Conservation (phyloP, 2,329 filamentous ascomycete genomes). For the Cercospora sesami region DNA sequence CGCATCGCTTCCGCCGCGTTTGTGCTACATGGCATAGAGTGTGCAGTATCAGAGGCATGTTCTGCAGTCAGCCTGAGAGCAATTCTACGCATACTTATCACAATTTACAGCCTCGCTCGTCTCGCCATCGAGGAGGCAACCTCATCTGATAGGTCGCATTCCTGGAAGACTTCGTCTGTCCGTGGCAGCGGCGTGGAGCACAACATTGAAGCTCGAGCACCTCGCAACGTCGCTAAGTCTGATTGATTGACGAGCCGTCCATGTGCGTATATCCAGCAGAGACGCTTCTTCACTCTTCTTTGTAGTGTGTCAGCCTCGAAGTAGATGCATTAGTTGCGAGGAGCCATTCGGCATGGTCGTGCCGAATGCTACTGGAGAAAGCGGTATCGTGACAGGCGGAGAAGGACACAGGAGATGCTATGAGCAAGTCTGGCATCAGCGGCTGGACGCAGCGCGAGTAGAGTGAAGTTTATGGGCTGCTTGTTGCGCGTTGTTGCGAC, state of each 20-base stretch:
- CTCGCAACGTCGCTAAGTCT: too few relatives aligned
- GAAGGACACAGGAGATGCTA: not conserved
- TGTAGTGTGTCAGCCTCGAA: not conserved
- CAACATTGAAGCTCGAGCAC: too few relatives aligned
- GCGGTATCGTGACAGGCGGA: not conserved
- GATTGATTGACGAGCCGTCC: too few relatives aligned
- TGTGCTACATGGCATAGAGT: not conserved
- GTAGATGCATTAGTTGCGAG: not conserved
- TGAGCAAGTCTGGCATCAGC: not conserved
- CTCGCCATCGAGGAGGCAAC: not conserved
- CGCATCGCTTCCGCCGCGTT: not conserved
- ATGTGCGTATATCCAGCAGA: too few relatives aligned
- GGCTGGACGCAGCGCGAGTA: not conserved
- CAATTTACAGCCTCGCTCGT: not conserved
- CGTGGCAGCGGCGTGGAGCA: not conserved
- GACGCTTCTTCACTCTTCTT: too few relatives aligned
- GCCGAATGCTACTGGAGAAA: not conserved
- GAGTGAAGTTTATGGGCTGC: not conserved
- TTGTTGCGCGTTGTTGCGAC: not conserved
- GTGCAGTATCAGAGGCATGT: not conserved
- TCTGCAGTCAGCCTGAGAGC: not conserved
- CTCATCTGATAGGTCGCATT: not conserved
- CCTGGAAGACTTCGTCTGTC: not conserved
- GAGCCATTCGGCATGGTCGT: not conserved
- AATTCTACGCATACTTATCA: not conserved